A percentile compares a stretch with the other conserved stretches of the same genome.
Evolutionary conservation across 208 protist species (phyloP).

Genomic region (Trypanosoma melophagium): DNA sequence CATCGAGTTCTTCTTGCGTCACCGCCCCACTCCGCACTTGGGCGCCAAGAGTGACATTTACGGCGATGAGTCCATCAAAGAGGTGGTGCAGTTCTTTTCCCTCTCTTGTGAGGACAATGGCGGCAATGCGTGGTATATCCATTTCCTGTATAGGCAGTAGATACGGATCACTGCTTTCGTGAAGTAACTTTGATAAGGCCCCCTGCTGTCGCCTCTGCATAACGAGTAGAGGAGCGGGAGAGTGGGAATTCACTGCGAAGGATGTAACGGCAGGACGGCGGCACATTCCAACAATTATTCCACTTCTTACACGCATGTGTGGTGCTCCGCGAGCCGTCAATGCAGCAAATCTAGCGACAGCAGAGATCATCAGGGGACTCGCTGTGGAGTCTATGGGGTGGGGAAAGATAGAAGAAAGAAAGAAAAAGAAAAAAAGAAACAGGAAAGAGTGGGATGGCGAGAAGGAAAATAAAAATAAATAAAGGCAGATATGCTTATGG

Average conservation of each 20-base stretch:
- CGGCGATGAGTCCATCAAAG: conserved; percentile 58
- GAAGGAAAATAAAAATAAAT: neutral
- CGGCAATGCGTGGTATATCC: conserved; percentile 48
- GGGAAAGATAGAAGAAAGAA: too few relatives aligned
- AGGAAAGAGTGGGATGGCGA: too few relatives aligned
- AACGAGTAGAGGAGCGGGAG: neutral
- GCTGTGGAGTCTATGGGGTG: too few relatives aligned
- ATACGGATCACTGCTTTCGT: conserved; percentile 55
- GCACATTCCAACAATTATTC: too few relatives aligned
- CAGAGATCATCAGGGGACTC: too few relatives aligned
- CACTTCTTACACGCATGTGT: too few relatives aligned
- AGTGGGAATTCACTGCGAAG: neutral
- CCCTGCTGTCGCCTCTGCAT: conserved; percentile 33
- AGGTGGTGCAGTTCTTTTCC: conserved; percentile 32
- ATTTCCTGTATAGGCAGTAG: conserved; percentile 45
- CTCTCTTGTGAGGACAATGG: conserved; percentile 29
- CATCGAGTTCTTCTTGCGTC: conserved; percentile 37
- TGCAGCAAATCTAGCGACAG: too few relatives aligned
- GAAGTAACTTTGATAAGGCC: conserved; percentile 48
- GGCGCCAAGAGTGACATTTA: conserved; percentile 50
- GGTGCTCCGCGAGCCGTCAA: too few relatives aligned
- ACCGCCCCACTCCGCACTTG: conserved; percentile 32
- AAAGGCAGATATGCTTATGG: neutral
- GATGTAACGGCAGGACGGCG: neutral
- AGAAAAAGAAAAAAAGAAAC: too few relatives aligned